Evolutionary conservation across 1,284 basidiomycete genomes (phyloP), one percentile per base, ranked within the genome.

Genomic region (Singerocomus inundabilis): DNA sequence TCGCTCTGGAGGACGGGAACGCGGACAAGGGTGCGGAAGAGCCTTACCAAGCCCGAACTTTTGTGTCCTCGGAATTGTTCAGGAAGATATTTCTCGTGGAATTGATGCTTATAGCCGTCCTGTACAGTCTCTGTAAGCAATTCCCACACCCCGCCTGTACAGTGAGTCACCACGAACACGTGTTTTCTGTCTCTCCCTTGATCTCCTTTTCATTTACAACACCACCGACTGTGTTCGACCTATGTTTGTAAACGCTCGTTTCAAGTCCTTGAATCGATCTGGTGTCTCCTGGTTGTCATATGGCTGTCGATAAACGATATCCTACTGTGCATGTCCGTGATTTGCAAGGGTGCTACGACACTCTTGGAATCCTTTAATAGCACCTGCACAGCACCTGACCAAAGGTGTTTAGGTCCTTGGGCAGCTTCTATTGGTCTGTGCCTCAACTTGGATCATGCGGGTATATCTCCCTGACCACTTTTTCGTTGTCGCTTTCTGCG

Each of bases 1-100:
- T 84, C 61, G 57, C 35, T 89, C 77, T 88, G 75, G 88, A 78
- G 81, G 85, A 90, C 88, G 85, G 87, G 87, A 90, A 90, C 87
- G 86, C 87, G 87, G 84, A 80, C 86, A 80, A 81, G 85, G 81
- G 88, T 79, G 79, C 82, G 82, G 83, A 79, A 77, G 70, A 81
- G 80, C 80, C 84, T 72, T 67, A 71, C 83, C 86, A 64, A 78
- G 87, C 78, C 85, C 87, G 87, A 90, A 90, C 88, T 90, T 87
- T 86, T 80, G 67, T 82, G 87, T 90, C 85, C 82, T 77, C 85
- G 77, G 51, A 73, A 75, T 84, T 82, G 79, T 85, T 83, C 77
- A 35, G 63, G 60, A 59, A 57, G 63, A 49, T 48, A 44, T 9
- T 21, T 26, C 16, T 2, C 2, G 9, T 8, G 3, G 12, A 1